Evolutionary conservation across 169 alveolate species (phyloP).

Genomic region (Ichthyophthirius multifiliis): DNA sequence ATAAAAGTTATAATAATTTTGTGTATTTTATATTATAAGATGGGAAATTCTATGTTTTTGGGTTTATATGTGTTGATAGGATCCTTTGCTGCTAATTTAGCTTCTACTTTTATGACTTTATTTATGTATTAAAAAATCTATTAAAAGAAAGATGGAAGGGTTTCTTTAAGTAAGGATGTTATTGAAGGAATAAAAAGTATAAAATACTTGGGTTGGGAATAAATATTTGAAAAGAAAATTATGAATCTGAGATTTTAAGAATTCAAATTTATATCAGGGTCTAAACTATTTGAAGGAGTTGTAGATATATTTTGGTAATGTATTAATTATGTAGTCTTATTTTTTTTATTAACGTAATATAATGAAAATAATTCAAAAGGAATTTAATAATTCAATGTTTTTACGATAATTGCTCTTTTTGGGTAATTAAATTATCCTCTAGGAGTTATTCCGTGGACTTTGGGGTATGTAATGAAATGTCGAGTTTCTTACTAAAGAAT

Average conservation of each 20-base stretch:
- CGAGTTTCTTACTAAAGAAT: slow-evolving; percentile 25
- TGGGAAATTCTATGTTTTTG: neutral
- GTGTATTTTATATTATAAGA: neutral
- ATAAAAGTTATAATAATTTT: neutral
- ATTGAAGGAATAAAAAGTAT: slow-evolving; percentile 36
- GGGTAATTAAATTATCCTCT: neutral
- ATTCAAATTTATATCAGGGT: neutral
- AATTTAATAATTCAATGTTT: slow-evolving; percentile 14
- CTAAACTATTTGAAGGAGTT: slow-evolving; percentile 26
- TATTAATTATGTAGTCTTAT: slow-evolving; percentile 16
- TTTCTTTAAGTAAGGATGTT: slow-evolving; percentile 16
- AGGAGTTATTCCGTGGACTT: slow-evolving; percentile 25
- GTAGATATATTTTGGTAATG: slow-evolving; percentile 29
- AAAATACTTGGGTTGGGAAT: slow-evolving; percentile 30
- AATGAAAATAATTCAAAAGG: neutral
- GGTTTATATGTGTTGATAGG: neutral
- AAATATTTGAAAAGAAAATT: slow-evolving; percentile 22
- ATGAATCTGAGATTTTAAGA: slow-evolving; percentile 18
- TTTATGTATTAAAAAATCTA: neutral
- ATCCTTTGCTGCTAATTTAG: neutral
- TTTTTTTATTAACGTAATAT: slow-evolving; percentile 3
- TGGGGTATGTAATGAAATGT: neutral
- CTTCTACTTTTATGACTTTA: neutral
- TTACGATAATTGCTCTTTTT: slow-evolving; percentile 24
- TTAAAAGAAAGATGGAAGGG: slow-evolving; percentile 12